Evolutionary conservation across 257 asterid species (phyloP), one percentile per base, ranked within the genome.

Genomic region (Solanum dulcamara): DNA sequence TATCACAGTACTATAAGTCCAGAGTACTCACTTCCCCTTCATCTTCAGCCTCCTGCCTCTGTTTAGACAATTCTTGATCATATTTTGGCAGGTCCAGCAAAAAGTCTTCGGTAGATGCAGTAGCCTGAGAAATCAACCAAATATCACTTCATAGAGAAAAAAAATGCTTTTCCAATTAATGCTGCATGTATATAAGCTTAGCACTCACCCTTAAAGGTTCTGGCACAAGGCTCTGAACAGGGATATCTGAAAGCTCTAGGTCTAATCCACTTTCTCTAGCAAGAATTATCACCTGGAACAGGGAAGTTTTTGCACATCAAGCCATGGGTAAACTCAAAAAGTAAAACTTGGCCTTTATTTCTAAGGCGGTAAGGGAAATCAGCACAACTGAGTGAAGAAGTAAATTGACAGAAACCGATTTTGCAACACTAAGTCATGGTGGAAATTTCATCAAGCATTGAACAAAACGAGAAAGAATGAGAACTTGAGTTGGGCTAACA

Each of bases 261-360:
- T 91, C 91, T 88, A 97, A 74, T 84, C 98, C 97, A 57, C 92
- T 90, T 88, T 97, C 99, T 88, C 99, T 90, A 44, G 99, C 99
- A 82, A 97, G 98, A 91, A 97, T 95, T 87, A 94, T 95, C 85
- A 97, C 98, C 99, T 97, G 94, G 80, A 84, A 48, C 85, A 85
- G 17, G 38, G 38, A 89, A 91, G 67, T 51, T 37, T 81, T 74
- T 80, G 44, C 81, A 18, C n/a, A 48, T 79, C 26, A 2, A 79
- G 64, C 28, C 44, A 18, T 48, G 64, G 32, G 83, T 57, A 79
- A 79, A 79, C 44, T 79, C 83, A 28, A 79, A 72, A 79, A 48
- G n/a, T 15, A 28, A 48, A 79, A 48, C 40, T 72, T 72, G 11
- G 83, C 9, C 40, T 77, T 46, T 28, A 28, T 1, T 77, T 77